Evolutionary conservation across 768 basidiomycete species (phyloP).

Genomic region (Leccinum pellstonianum): DNA sequence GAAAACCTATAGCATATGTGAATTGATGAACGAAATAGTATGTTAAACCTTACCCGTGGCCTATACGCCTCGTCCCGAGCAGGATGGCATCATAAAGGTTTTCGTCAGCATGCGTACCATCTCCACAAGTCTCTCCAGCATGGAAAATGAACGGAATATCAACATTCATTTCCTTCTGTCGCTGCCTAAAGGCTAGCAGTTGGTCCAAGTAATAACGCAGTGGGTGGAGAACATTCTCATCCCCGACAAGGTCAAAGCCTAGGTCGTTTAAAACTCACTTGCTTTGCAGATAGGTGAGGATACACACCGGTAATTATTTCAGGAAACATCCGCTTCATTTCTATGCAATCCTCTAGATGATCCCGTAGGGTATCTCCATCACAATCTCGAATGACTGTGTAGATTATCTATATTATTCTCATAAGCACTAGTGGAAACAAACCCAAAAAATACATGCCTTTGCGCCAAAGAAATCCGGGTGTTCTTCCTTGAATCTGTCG

Average conservation of each 20-base stretch:
- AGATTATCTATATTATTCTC: slow-evolving; percentile 55
- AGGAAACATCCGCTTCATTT: slow-evolving; percentile 71
- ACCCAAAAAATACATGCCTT: slow-evolving; percentile 40
- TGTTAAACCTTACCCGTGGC: slow-evolving; percentile 58
- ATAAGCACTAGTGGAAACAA: neutral
- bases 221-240: slow-evolving; percentile 61
- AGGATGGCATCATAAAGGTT: slow-evolving; percentile 81
- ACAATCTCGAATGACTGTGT: slow-evolving; percentile 58
- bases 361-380: slow-evolving; percentile 55
- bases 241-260: slow-evolving; percentile 83
- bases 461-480: slow-evolving; percentile 63
- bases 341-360: slow-evolving; percentile 74
- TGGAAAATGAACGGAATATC: slow-evolving; percentile 75
- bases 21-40: neutral
- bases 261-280: neutral
- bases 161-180: slow-evolving; percentile 54
- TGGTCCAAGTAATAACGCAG: slow-evolving; percentile 61
- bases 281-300: neutral
- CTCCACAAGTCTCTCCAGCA: slow-evolving; percentile 78
- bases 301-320: slow-evolving; percentile 61
- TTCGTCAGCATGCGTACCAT: slow-evolving; percentile 65
- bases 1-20: slow-evolving; percentile 50
- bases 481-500: slow-evolving; percentile 54
- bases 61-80: slow-evolving; percentile 76
- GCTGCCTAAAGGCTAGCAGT: slow-evolving; percentile 56